Base-by-base conservation (phyloP, 2,329 filamentous ascomycete species). In the Thelonectria rubi region DNA sequence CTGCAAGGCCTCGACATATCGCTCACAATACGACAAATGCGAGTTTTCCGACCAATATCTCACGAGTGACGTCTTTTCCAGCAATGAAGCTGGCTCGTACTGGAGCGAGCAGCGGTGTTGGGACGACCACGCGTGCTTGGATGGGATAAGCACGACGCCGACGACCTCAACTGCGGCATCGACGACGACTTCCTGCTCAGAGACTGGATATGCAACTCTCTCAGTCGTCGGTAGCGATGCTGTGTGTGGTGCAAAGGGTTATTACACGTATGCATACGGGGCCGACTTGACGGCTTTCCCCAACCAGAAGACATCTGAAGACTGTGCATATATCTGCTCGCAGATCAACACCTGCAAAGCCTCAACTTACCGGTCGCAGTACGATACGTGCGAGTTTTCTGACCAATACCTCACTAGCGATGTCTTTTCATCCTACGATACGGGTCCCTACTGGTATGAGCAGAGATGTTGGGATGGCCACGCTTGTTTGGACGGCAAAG, bases 331-430 rank as follows among this genome's bases (percentile, higher is more conserved):
- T 17, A 51, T 51, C 17, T 51, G 48, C 48, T 39, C 48, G 12
- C 48, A 51, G 18, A 51, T 51, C 26, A 51, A 18, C 32, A 40
- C 32, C 12, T 51, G 48, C 18, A 51, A 39, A 6, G 48, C 48
- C 14, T 51, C 48, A 3, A 40, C 48, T 12, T 51, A 51, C 11
- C 48, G 48, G 12, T 5, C 12, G 32, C 32, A 51, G 48, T 51
- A 51, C n/a, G 48, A 40, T 4, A 51, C 18, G 18, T 51, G 48
- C 17, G 48, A 51, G 34, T 51, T 51, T 17, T 51, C 34, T 7
- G 15, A 51, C 15, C n/a, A 51, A 24, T 21, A n/a, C 14, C 20
- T 51, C 5, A 51, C 12, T 11, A 18, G 21, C 48, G 30, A 39
- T 4, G 34, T 39, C 18, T 51, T 51, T 15, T 51, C 21, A 12